Evolutionary conservation across 192 early-diverging fungal species (phyloP), one percentile per base, ranked within the genome.

Genomic region (Backusella tarrabulga): DNA sequence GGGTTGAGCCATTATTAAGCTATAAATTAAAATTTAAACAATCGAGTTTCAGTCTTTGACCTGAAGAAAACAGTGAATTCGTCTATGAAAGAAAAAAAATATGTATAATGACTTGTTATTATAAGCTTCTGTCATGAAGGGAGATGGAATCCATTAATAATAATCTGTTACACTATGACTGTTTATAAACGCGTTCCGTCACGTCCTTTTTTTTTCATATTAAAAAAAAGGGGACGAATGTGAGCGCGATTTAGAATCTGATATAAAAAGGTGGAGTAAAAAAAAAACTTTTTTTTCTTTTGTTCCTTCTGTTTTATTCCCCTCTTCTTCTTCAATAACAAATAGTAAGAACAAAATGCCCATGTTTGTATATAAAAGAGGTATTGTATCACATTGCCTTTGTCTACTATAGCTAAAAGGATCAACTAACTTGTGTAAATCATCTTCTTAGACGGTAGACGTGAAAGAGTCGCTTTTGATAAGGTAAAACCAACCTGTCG

Each of bases 391-490:
- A 40, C 32, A 32, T 32, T 32, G 32, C 1, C 32, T 32, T 32
- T 32, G 2, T 40, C 11, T 40, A 40, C 12, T 11, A 38, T 40
- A 40, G 12, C 8, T 12, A 40, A 40, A 40, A 40, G 9, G 12
- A 40, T 40, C 38, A 9, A 40, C 38, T 3, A 11, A 40, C 38
- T 40, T 0, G 6, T 9, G 8, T 40, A 40, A 3, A 40, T 40
- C 0, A 1, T 38, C 36, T 38, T 38, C 6, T 38, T 38, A 93
- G 94, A 95, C 85, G 96, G 96, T 67, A 87, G 94, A 78, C 91
- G 90, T 78, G 97, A 99, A 81, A 88, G 90, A 79, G 97, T 99
- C 56, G 94, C 95, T 80, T 99, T 99, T 79, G 96, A 99, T 90
- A 99, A 99, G 84, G 92, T 94, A 78, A 85, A 34, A 71, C 40